A percentile compares a stretch with the other conserved stretches of the same genome.
These are phyloP conservation scores for Jasminum sambac DNA, from an alignment of 257 asterid species.

Conservation along the genomic window DNA sequence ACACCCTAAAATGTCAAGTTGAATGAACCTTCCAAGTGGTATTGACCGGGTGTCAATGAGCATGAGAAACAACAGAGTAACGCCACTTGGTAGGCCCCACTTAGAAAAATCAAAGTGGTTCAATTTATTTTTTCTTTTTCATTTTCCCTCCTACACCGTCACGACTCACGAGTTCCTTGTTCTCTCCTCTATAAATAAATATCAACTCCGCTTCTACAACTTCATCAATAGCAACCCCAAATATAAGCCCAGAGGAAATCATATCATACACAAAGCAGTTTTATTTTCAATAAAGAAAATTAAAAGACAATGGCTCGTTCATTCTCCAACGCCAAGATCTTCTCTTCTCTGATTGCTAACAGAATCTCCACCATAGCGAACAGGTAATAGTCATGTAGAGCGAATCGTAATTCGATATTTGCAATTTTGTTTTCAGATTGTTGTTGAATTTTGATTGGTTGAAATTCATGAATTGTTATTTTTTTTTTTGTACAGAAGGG, in stretches of 20 bases:
- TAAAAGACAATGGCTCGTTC: constrained; percentile 46
- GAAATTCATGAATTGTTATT: not conserved
- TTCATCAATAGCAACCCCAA: not conserved
- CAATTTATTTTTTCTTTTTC: not conserved
- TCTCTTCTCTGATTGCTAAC: constrained; percentile 36
- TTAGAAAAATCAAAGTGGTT: not conserved
- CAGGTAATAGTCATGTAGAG: constrained; percentile 25
- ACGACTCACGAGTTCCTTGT: not conserved
- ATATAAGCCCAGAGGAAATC: not conserved
- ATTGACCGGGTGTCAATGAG: constrained; percentile 21
- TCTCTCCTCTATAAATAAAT: constrained; percentile 44
- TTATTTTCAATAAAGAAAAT: not conserved
- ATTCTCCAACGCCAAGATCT: constrained; percentile 35
- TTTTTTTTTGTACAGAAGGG: constrained; percentile 33
- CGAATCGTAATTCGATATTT: not conserved
- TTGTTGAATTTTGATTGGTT: not conserved
- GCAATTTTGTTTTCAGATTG: not conserved
- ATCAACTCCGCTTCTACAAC: constrained; percentile 8
- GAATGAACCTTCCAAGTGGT: not conserved
- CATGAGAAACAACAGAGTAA: constrained; percentile 1
- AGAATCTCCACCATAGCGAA: constrained; percentile 33
- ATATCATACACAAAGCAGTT: not conserved
- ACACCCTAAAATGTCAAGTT: not conserved
- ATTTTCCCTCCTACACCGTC: not conserved
- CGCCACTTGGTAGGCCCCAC: constrained; percentile 16